phyloP scores from a whole-genome alignment of 495 filamentous ascomycete genomes.

The Penicillium parvum region DNA sequence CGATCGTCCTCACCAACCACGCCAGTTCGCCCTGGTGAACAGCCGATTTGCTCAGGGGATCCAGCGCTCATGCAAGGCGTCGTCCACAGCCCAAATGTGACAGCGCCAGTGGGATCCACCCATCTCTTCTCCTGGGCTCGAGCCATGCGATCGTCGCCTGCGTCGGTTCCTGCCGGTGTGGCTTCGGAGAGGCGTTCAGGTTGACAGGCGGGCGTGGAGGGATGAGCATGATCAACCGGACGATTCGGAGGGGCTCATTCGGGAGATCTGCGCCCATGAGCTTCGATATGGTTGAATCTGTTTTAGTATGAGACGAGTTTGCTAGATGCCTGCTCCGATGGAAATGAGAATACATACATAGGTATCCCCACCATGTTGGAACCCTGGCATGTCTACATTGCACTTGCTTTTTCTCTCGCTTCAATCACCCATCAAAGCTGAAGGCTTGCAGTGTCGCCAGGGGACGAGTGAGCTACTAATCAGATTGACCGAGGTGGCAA shows the following conservation, averaged over 20 bases:
- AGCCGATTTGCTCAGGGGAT: slow-evolving; percentile 19
- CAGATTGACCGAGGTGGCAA: too few species aligned
- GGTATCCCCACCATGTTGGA: too few species aligned
- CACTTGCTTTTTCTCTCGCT: too few species aligned
- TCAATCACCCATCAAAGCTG: too few species aligned
- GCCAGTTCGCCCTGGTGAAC: slow-evolving; percentile 3
- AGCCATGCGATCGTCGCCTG: slow-evolving; percentile 24
- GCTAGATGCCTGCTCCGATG: neutral
- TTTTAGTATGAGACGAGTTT: neutral
- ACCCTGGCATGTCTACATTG: too few species aligned
- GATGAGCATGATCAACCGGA: neutral
- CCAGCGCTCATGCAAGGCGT: slow-evolving; percentile 24
- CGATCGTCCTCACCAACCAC: slow-evolving; percentile 7
- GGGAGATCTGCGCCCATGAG: slow-evolving; percentile 17
- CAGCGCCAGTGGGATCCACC: slow-evolving; percentile 25
- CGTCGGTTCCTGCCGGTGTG: slow-evolving; percentile 27
- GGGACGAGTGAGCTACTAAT: too few species aligned
- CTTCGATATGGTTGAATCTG: neutral
- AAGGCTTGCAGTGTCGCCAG: too few species aligned
- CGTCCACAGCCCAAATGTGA: slow-evolving; percentile 17
- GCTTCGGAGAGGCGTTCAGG: slow-evolving; percentile 23
- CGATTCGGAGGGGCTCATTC: neutral
- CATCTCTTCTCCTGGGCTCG: slow-evolving; percentile 8
- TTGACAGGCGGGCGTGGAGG: too few species aligned
- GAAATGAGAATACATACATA: too few species aligned